Conservation (phyloP, 2,329 filamentous ascomycete genomes). For the Amesomyces nigricolor region DNA sequence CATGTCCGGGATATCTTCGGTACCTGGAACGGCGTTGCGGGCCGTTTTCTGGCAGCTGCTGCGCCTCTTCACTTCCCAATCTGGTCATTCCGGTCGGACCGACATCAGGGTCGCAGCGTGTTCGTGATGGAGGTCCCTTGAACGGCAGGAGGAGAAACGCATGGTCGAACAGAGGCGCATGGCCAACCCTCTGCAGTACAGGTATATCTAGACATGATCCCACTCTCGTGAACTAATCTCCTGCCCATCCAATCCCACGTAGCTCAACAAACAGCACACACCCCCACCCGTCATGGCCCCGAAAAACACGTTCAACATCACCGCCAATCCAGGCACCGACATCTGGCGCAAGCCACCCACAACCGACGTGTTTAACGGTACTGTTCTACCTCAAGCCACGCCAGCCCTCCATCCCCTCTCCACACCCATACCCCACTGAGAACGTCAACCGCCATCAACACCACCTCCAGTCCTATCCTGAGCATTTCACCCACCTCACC, state of each 20-base stretch:
- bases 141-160: background rate
- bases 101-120: background rate
- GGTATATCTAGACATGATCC: no score
- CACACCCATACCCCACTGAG: background rate
- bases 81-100: background rate
- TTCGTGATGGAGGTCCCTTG: conserved; percentile 1
- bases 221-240: background rate
- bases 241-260: background rate
- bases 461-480: background rate
- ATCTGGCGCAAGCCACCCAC: conserved; percentile 71
- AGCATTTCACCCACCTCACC: background rate
- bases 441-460: background rate
- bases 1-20: background rate
- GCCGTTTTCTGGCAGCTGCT: background rate
- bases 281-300: background rate
- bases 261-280: background rate
- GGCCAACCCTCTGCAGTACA: no score
- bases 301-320: conserved; percentile 44
- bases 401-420: conserved; percentile 13
- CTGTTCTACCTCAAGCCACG: conserved; percentile 19
- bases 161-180: no score
- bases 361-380: conserved; percentile 60
- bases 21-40: background rate
- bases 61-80: background rate
- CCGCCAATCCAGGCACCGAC: conserved; percentile 58